A percentile compares a stretch with the other conserved stretches of the same genome.
These are phyloP conservation scores for Extremus antarcticus DNA, from an alignment of 495 filamentous ascomycete genomes.

Conservation along the genomic window DNA sequence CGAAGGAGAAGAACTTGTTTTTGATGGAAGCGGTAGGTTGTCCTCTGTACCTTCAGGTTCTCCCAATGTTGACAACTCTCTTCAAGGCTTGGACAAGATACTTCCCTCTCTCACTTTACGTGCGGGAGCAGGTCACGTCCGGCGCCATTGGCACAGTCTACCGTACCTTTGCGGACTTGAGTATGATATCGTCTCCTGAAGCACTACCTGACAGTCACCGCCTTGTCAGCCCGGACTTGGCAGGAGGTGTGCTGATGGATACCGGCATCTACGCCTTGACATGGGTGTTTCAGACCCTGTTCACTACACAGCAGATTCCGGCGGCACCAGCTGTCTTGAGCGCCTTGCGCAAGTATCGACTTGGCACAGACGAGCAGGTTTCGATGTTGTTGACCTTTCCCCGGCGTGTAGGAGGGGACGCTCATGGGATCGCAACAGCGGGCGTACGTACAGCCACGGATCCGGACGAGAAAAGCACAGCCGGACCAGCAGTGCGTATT, in stretches of 20 bases:
- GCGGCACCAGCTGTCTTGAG: slow-evolving; percentile 41
- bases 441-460: slow-evolving; percentile 55
- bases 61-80: too few species aligned
- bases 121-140: slow-evolving; percentile 54
- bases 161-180: slow-evolving; percentile 62
- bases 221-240: slow-evolving; percentile 77
- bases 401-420: slow-evolving; percentile 24
- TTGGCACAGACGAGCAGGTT: slow-evolving; percentile 72
- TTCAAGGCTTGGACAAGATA: slow-evolving; percentile 87
- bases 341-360: slow-evolving; percentile 58
- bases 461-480: slow-evolving; percentile 46
- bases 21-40: slow-evolving; percentile 93
- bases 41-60: too few species aligned
- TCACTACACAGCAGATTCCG: slow-evolving; percentile 37
- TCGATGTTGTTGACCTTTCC: slow-evolving; percentile 68
- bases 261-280: slow-evolving; percentile 79
- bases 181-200: slow-evolving; percentile 41
- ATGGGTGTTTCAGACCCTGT: slow-evolving; percentile 79
- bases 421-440: slow-evolving; percentile 67
- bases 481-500: slow-evolving; percentile 60
- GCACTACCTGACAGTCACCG: slow-evolving; percentile 47
- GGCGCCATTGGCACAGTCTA: slow-evolving; percentile 65
- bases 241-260: slow-evolving; percentile 72
- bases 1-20: slow-evolving; percentile 66
- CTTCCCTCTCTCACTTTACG: slow-evolving; percentile 67